Conservation (phyloP, 139 green algal species). For the Closterium sp. region DNA sequence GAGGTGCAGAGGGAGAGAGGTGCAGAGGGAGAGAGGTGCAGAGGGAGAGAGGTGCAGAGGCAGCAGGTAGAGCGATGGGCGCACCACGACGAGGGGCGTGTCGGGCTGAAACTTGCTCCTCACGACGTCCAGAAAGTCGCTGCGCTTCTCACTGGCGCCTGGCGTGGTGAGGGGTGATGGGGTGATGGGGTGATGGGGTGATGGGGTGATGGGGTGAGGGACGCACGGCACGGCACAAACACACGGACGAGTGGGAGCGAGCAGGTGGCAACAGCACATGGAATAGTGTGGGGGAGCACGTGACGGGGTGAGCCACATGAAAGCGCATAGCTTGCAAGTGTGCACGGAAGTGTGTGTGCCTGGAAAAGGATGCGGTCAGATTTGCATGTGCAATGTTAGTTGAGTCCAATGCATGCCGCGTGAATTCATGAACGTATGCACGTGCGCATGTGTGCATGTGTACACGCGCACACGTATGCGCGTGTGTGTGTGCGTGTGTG, state of each 20-base stretch:
- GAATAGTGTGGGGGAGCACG: too few relatives aligned
- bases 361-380: neutral
- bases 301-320: too few relatives aligned
- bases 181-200: too few relatives aligned
- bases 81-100: neutral
- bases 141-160: neutral
- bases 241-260: too few relatives aligned
- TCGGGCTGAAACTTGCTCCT: neutral
- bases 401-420: neutral
- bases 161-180: neutral
- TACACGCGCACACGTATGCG: too few relatives aligned
- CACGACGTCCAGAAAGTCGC: neutral
- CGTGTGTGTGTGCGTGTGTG: too few relatives aligned
- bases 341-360: neutral
- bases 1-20: neutral
- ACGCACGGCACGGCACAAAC: too few relatives aligned
- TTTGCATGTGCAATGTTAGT: neutral
- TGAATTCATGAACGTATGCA: neutral
- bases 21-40: neutral
- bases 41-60: neutral
- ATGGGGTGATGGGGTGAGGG: too few relatives aligned
- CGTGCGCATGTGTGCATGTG: neutral
- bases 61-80: neutral
- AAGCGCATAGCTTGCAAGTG: neutral
- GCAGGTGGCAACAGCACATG: too few relatives aligned